Percentiles rank a stretch among this genome's conserved stretches.
Evolutionary conservation across 305 asterid species (phyloP).

Genomic region (Fraxinus sp.): DNA sequence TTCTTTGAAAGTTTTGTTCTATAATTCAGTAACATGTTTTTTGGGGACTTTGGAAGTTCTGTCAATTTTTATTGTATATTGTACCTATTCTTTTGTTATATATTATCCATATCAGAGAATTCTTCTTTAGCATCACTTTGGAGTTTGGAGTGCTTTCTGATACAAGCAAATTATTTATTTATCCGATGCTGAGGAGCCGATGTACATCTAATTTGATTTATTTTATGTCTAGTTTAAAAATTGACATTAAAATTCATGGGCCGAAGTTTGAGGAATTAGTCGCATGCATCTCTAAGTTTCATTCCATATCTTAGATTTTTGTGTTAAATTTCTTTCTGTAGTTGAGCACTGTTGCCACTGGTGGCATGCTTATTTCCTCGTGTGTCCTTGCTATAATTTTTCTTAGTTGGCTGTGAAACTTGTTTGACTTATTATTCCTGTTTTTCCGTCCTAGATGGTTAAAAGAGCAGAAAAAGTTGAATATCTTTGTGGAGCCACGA

Average conservation of each 20-base stretch:
- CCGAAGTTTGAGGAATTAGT: background rate
- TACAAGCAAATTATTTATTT: background rate
- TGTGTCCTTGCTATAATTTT: slow-evolving; percentile 4
- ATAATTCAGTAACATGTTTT: background rate
- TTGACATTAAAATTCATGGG: background rate
- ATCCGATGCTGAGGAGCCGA: background rate
- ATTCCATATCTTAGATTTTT: background rate
- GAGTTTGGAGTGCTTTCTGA: background rate
- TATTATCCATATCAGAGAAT: background rate
- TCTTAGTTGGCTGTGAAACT: slow-evolving; percentile 4
- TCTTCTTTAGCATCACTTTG: background rate
- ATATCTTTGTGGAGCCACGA: slow-evolving; percentile 79
- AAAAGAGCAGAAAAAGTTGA: slow-evolving; percentile 72
- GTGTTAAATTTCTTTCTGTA: background rate
- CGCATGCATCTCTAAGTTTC: background rate
- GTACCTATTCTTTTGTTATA: background rate
- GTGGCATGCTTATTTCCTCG: background rate
- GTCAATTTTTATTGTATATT: background rate
- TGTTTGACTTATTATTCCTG: slow-evolving; percentile 10
- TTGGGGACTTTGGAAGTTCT: background rate
- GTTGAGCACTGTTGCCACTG: background rate
- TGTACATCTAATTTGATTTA: background rate
- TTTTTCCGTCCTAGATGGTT: slow-evolving; percentile 64
- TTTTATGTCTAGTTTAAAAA: background rate
- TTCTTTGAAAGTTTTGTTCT: background rate